These are phyloP conservation scores for Zygnema circumcarinatum DNA, from an alignment of 139 green algal genomes.

Conservation along the genomic window DNA sequence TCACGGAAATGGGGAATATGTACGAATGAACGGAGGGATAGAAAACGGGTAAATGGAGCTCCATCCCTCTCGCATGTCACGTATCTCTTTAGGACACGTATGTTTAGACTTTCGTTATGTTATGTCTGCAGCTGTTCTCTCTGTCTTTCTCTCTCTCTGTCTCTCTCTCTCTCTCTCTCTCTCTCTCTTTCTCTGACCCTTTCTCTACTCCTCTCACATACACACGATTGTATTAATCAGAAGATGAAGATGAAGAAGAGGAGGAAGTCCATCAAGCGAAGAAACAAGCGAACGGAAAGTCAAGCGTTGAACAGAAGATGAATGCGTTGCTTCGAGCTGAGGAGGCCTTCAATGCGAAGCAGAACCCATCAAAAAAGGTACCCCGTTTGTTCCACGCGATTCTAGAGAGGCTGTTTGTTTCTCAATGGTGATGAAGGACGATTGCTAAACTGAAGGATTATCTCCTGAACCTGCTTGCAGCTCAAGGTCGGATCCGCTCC, in stretches of 20 bases:
- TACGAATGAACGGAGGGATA: too few relatives aligned
- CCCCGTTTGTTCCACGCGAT: background rate
- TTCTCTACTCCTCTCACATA: background rate
- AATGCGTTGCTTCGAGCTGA: slow-evolving; percentile 11
- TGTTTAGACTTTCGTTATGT: too few relatives aligned
- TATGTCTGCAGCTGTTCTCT: too few relatives aligned
- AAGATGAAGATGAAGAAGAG: slow-evolving; percentile 21
- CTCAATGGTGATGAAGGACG: background rate
- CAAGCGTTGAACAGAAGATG: slow-evolving; percentile 17
- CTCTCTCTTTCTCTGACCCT: background rate
- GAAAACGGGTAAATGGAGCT: too few relatives aligned
- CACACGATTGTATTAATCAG: too few relatives aligned
- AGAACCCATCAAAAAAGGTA: slow-evolving; percentile 3
- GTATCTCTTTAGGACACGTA: too few relatives aligned
- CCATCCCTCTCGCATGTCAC: too few relatives aligned
- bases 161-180: background rate
- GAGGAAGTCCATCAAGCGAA: slow-evolving; percentile 5
- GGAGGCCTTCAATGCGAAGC: slow-evolving; percentile 21
- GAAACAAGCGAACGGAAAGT: background rate
- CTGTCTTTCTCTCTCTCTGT: background rate
- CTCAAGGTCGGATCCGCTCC: background rate
- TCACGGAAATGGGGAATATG: too few relatives aligned
- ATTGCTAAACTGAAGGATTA: background rate
- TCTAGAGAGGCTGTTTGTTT: background rate
- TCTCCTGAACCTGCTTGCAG: background rate